Base-by-base conservation (phyloP, 2,329 filamentous ascomycete species). In the Grosmannia serpens region DNA sequence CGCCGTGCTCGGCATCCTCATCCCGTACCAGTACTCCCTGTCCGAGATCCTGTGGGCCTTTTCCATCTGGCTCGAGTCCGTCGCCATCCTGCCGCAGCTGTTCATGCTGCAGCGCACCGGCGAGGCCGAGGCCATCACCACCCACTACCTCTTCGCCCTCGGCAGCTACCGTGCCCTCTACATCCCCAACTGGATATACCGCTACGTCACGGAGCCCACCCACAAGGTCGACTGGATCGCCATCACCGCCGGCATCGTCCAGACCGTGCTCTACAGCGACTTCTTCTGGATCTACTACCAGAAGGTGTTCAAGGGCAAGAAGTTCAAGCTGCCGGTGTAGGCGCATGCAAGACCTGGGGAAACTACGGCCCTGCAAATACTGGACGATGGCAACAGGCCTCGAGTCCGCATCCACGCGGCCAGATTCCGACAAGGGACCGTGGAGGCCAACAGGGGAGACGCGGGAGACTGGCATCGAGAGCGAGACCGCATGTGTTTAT, bases 201-300 rank as follows among this genome's bases (percentile, higher is more conserved):
- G 94, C 58, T 97, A 92, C 74, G 82, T 88, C 65, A 80, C 82
- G 56, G 91, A 96, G 72, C 70, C 74, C 52, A 77, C 82, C 55
- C 86, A 90, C 71, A 87, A 80, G 71, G 71, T 87, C 65, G 91
- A 97, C 70, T 88, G 86, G 63, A 95, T 96, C 65, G 87, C 91
- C 24, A 87, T 96, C 56, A 70, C 94, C 62, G 94, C 95, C 4
- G 94, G 94, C 15, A 81, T 97, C 58, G 76, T 97, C 63, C 94
- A 99, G 79, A 99, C 94, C 0, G 75, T 99, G 54, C 79, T 99
- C 60, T 99, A 99, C 77, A 95, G 90, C 63, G 94, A 99, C 76
- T 99, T 99, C 78, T 99, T 99, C 82, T 99, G 91, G 81, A 92
- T 99, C 68, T 99, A 99, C 78, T 99, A 96, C 76, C 96, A 87